Percentiles rank a stretch among this genome's conserved stretches.
phyloP scores from a whole-genome alignment of 192 early-diverging fungal species.

The Coemansia sp. region DNA sequence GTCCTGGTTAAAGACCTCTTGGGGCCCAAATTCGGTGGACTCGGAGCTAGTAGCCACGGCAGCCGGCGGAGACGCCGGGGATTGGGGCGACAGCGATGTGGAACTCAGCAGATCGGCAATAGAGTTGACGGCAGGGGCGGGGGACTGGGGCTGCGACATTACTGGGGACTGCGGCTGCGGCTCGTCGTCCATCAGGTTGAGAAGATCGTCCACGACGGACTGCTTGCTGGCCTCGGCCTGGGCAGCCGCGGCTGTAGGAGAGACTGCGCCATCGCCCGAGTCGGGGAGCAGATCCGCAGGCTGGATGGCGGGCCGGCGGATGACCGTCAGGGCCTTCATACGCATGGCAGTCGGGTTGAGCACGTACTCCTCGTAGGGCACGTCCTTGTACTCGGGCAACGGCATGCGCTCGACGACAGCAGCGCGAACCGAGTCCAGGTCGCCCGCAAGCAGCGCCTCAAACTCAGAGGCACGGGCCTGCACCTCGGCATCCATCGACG shows the following conservation, averaged over 20 bases:
- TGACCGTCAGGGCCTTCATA: constrained; percentile 33
- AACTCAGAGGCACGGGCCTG: constrained; percentile 95
- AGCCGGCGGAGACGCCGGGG: neutral
- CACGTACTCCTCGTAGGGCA: constrained; percentile 42
- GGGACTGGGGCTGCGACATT: too few species aligned
- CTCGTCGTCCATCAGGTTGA: constrained; percentile 64
- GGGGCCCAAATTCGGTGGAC: too few species aligned
- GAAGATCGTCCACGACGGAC: constrained; percentile 46
- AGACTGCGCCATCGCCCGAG: constrained; percentile 1
- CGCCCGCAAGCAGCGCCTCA: constrained; percentile 61
- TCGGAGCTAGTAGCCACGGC: constrained; percentile 40
- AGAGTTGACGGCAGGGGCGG: constrained; percentile 36
- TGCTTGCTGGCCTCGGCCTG: constrained; percentile 16
- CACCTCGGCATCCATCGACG: constrained; percentile 82
- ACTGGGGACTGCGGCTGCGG: constrained; percentile 18
- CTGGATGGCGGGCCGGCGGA: constrained; percentile 16
- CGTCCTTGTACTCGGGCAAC: constrained; percentile 59
- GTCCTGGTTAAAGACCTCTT: constrained; percentile 76
- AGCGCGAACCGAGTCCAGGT: constrained; percentile 62
- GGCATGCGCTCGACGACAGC: constrained; percentile 94
- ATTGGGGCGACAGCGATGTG: constrained; percentile 39
- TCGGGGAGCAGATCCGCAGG: constrained; percentile 10
- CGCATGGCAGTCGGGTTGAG: constrained; percentile 51
- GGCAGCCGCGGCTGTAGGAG: constrained; percentile 9
- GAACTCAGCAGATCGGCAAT: constrained; percentile 76